Evolutionary conservation across 768 basidiomycete species (phyloP).

Genomic region (Cyclocybe cylindracea): DNA sequence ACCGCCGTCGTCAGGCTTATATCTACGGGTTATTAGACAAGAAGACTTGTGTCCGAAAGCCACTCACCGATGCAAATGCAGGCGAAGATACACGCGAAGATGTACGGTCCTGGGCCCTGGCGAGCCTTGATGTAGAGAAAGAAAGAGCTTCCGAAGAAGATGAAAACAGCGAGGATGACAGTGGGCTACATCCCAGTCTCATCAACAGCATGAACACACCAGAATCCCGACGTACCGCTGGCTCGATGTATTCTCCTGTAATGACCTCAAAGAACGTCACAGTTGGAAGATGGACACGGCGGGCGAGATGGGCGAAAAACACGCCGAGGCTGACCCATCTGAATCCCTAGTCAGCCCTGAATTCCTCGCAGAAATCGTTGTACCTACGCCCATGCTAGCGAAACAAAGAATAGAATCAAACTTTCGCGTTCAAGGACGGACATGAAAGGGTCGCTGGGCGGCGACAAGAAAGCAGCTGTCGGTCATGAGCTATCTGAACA

Average conservation of each 20-base stretch:
- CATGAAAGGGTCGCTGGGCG: conserved; percentile 70
- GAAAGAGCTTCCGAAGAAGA: conserved; percentile 59
- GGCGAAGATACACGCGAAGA: conserved; percentile 54
- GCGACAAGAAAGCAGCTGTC: conserved; percentile 63
- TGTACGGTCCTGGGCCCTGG: conserved; percentile 64
- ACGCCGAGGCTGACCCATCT: conserved; percentile 74
- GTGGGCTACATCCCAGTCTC: conserved; percentile 41
- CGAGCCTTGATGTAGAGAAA: conserved; percentile 63
- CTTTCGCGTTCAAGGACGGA: conserved; percentile 66
- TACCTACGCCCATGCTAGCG: conserved; percentile 64
- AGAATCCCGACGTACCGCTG: conserved; percentile 26
- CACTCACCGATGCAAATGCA: conserved; percentile 59
- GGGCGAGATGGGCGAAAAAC: conserved; percentile 58
- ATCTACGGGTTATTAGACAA: conserved; percentile 37
- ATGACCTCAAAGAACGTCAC: conserved; percentile 41
- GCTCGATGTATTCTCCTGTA: conserved; percentile 59
- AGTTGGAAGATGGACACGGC: conserved; percentile 39
- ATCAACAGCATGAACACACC: background rate
- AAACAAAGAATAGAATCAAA: conserved; percentile 49
- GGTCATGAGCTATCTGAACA: background rate
- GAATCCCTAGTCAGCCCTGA: background rate
- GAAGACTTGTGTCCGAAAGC: too few species aligned
- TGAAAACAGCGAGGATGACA: conserved; percentile 59
- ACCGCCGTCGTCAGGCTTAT: conserved; percentile 57
- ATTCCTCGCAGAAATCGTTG: background rate